Evolutionary conservation across 192 early-diverging fungal genomes (phyloP), one percentile per base, ranked within the genome.

Genomic region (Geranomyces michiganensis): DNA sequence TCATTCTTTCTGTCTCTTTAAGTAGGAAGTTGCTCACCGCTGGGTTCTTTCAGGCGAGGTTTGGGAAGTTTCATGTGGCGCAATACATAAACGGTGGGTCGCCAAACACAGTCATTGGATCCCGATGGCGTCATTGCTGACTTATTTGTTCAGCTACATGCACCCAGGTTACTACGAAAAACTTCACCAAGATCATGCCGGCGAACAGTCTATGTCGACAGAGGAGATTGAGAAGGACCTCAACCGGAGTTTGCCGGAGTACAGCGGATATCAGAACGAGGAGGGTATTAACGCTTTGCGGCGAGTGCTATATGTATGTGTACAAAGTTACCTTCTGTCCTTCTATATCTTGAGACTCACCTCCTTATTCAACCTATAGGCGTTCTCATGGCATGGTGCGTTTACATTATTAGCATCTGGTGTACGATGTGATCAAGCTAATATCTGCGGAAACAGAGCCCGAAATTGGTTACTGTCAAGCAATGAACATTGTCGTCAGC

Each of bases 401-500:
- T 26, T 10, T 13, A 41, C 36, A 41, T 41, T 10, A 41, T 7
- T 41, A 21, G 58, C 27, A 26, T 62, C 0, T 31, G 24, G 27
- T 62, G 9, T 21, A 1, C 14, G 10, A 62, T 14, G 61, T 62
- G 21, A 19, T 41, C 36, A 41, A 3, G 36, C 36, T 41, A 41
- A 41, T 10, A 7, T 41, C 10, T 10, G 36, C 10, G 36, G 36
- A 10, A 7, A 24, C 31, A 62, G 81, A 88, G 36, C 87, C 81
- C 14, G 94, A 96, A 76, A 88, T 99, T 22, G 97, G 97, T n/a
- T 99, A 99, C 79, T 99, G 97, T 78, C 97, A 99, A 76, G 96
- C 97, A 1, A 99, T 99, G 97, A 99, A 99, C 78, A 96, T 99
- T 83, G 91, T 99, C 0, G 93, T 94, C 48, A 94, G 92, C 30